Base-by-base conservation (phyloP, 805 yeast genomes). In the Candida quercuum region DNA sequence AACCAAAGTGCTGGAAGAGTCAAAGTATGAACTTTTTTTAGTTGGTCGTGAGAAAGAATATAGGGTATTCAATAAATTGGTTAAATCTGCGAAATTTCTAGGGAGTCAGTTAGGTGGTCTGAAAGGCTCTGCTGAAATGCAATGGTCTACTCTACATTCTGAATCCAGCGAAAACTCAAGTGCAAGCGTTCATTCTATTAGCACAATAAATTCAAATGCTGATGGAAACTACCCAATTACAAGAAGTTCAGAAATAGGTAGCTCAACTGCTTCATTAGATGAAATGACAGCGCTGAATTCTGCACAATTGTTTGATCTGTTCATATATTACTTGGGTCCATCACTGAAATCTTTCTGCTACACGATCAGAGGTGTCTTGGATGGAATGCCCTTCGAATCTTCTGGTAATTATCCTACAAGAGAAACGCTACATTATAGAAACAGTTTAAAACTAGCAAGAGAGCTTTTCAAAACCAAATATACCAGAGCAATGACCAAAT, bases 291-390 rank as follows among this genome's bases (percentile, higher is more conserved):
- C 54, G 2, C 30, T 52, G 54, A 16, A 48, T 51, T 28, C 59
- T 47, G 29, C 54, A 60, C 28, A 78, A 49, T 61, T 84, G 15
- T 82, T 83, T 53, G 79, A 79, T 38, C 51, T 80, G 25, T 85
- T 85, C 54, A 78, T 81, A 2, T 72, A 71, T 44, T 69, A 81
- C 48, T 61, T 85, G 32, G 86, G 88, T 0, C 93, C 94, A 0
- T 78, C 89, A 0, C 67, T 81, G 55, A 76, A 75, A 51, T 76
- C 86, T 2, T 77, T 79, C 46, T 70, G 77, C 2, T 72, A 71
- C 48, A 82, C 88, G 0, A 65, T 84, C 36, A 69, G 75, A 39
- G 78, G 76, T 22, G 79, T 84, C 7, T 55, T 85, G 39, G 64
- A 66, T 16, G 79, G 76, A 11, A 60, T 79, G 3, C 82, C 86